Base-by-base conservation (phyloP, 2,329 filamentous ascomycete species). In the Aureobasidium sp. region DNA sequence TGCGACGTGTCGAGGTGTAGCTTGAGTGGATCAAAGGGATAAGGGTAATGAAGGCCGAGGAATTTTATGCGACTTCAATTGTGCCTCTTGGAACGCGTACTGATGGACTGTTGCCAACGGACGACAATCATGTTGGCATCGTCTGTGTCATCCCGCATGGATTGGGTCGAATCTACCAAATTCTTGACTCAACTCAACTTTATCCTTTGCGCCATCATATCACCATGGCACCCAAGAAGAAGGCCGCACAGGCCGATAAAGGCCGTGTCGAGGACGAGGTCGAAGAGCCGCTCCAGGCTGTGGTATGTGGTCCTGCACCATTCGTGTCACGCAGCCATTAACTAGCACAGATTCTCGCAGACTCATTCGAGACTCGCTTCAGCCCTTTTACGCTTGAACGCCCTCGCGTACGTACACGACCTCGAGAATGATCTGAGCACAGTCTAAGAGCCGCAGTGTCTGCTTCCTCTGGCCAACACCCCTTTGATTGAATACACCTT, bases 401-500 rank as follows among this genome's bases (percentile, higher is more conserved):
- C 68, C 94, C 94, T 71, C 84, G 94, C 81, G 91, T 94, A 81
- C 71, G 83, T 76, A 65, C 42, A 27, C n/a, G 42, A 57, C 20
- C 41, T 37, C 11, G 12, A 27, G 14, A 37, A 27, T 29, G n/a
- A 60, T 17, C 47, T 6, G 27, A 27, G n/a, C n/a, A 31, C 31
- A n/a, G 3, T 45, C 57, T 64, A 45, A 64, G 44, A 51, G 59
- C 57, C 57, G 52, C 34, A 95, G 90, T 97, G 94, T 79, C 87
- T 99, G 36, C 82, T 99, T 7, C 91, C 93, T 12, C 82, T 99
- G 64, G 94, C 91, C 64, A 97, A 97, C 74, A 92, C 88, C 1
- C 93, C 94, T 39, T 81, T 99, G 65, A 96, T 99, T 77, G 94
- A 99, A 75, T 97, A 99, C 74, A 97, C 93, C 4, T 86, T 97